These are phyloP conservation scores for Niebla homalea DNA, from an alignment of 495 filamentous ascomycete genomes.

Conservation along the genomic window DNA sequence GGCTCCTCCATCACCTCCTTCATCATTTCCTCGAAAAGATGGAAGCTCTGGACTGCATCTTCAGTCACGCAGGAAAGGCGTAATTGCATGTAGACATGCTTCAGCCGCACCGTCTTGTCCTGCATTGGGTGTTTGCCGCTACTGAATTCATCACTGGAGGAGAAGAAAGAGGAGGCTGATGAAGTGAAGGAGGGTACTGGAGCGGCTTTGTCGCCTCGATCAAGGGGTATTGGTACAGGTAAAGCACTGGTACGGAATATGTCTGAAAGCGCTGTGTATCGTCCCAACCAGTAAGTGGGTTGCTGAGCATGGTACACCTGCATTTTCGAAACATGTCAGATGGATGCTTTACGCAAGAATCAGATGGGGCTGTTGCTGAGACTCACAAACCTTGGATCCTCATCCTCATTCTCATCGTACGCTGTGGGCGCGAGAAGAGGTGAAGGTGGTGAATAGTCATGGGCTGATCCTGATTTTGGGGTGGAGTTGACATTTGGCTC, in stretches of 20 bases:
- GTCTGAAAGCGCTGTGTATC: conserved; percentile 41
- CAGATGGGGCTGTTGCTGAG: no score
- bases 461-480: no score
- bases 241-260: conserved; percentile 33
- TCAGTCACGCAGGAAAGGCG: conserved; percentile 33
- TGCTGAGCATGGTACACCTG: conserved; percentile 12
- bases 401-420: no score
- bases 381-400: no score
- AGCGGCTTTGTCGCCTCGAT: conserved; percentile 25
- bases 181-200: conserved; percentile 12
- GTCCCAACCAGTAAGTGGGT: conserved; percentile 40
- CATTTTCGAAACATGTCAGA: no score
- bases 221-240: conserved; percentile 17
- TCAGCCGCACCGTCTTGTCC: conserved; percentile 28
- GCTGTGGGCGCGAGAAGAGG: no score
- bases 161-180: neutral
- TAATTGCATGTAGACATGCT: conserved; percentile 36
- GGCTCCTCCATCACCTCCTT: conserved; percentile 8
- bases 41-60: conserved; percentile 12
- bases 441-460: no score
- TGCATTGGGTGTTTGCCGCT: conserved; percentile 13
- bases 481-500: no score
- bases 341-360: no score
- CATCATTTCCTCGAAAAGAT: neutral
- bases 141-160: conserved; percentile 3